phyloP scores from a whole-genome alignment of 192 early-diverging fungal species.

The Gonapodya prolifera region DNA sequence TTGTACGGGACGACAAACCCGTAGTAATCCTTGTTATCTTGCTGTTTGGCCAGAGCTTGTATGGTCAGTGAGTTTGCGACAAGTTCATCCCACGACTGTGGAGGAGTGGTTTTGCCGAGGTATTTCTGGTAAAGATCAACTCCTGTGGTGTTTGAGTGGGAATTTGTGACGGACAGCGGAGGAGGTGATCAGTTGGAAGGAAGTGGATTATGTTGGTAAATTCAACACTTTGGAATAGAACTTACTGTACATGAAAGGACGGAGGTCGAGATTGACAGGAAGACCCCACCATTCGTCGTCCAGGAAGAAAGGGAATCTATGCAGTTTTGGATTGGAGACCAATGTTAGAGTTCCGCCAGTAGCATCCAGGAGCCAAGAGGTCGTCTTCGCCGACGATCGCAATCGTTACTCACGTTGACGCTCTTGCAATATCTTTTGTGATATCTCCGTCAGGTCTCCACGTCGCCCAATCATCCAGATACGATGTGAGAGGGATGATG shows the following conservation, averaged over 20 bases:
- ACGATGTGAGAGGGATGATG: neutral
- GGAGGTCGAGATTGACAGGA: neutral
- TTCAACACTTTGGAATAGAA: neutral
- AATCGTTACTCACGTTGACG: too few relatives aligned
- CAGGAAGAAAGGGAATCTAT: neutral
- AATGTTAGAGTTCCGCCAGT: too few relatives aligned
- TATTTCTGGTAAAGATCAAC: neutral
- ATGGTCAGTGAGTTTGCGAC: neutral
- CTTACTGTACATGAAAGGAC: neutral
- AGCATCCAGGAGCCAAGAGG: too few relatives aligned
- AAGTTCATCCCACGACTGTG: neutral
- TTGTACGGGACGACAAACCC: neutral
- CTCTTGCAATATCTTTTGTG: neutral
- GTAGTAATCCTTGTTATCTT: neutral
- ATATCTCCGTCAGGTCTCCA: neutral
- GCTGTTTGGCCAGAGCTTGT: neutral
- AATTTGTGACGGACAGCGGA: neutral
- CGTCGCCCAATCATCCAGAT: neutral
- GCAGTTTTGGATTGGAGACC: too few relatives aligned
- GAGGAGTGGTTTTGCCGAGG: neutral
- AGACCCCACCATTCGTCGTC: neutral
- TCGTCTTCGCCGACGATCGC: too few relatives aligned
- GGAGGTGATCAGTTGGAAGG: too few relatives aligned
- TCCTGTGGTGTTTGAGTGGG: neutral
- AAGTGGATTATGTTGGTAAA: too few relatives aligned